A percentile compares a stretch with the other conserved stretches of the same genome.
These are phyloP conservation scores for Meyerozyma carpophila DNA, from an alignment of 1,139 yeast species.

Conservation along the genomic window DNA sequence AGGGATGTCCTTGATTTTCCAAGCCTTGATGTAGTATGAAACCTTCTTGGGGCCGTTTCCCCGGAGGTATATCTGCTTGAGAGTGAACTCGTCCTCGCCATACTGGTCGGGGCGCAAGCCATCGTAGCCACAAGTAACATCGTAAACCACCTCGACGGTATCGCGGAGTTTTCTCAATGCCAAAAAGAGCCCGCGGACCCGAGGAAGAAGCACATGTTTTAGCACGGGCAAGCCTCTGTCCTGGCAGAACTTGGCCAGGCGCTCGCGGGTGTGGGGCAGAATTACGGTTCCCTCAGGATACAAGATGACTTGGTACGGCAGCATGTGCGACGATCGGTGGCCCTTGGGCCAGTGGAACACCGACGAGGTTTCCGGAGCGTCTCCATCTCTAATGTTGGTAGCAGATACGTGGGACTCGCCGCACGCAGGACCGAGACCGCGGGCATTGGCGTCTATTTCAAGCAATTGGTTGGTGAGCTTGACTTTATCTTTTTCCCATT, in stretches of 20 bases:
- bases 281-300: slow-evolving; percentile 96
- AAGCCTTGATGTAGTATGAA: slow-evolving; percentile 58
- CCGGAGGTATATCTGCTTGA: slow-evolving; percentile 55
- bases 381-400: slow-evolving; percentile 6
- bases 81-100: slow-evolving; percentile 75
- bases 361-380: slow-evolving; percentile 11
- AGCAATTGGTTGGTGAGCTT: slow-evolving; percentile 52
- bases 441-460: slow-evolving; percentile 49
- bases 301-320: slow-evolving; percentile 56
- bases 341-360: slow-evolving; percentile 37
- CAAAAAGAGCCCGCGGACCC: slow-evolving; percentile 72
- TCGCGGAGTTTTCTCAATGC: slow-evolving; percentile 53
- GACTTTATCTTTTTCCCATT: slow-evolving; percentile 74
- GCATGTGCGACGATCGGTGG: slow-evolving; percentile 19
- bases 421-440: slow-evolving; percentile 48
- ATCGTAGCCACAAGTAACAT: slow-evolving; percentile 76
- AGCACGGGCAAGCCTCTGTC: slow-evolving; percentile 43
- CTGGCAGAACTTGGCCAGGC: slow-evolving; percentile 53
- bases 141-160: slow-evolving; percentile 70
- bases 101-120: slow-evolving; percentile 58
- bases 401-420: slow-evolving; percentile 36
- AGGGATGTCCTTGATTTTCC: slow-evolving; percentile 60
- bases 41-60: slow-evolving; percentile 71
- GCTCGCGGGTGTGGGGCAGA: slow-evolving; percentile 56
- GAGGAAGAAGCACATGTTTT: slow-evolving; percentile 70